phyloP scores from a whole-genome alignment of 2,329 filamentous ascomycete species.

The Dendrostoma leiphaemia region DNA sequence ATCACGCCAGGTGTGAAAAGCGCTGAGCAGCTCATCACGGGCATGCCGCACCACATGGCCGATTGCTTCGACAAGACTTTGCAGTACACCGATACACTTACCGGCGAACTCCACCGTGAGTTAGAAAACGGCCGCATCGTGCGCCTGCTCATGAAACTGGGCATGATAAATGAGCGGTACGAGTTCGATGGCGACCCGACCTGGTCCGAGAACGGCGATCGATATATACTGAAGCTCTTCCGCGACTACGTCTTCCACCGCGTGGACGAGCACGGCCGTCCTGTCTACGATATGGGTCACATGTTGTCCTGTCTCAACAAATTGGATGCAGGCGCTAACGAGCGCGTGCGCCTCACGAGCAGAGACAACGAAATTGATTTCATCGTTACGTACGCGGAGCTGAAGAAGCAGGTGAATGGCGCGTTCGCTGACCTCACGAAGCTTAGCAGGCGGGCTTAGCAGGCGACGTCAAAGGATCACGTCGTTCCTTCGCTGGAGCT shows the following conservation, averaged over 20 bases:
- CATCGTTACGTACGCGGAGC: constrained; percentile 84
- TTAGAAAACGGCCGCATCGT: constrained; percentile 87
- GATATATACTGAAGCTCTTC: constrained; percentile 92
- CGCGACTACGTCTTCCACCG: constrained; percentile 97
- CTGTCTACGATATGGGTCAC: constrained; percentile 83
- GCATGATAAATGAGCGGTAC: constrained; percentile 83
- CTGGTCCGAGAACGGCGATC: constrained; percentile 91
- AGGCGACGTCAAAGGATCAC: too few relatives aligned
- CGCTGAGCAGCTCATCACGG: constrained; percentile 75
- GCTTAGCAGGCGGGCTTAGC: constrained; percentile 25
- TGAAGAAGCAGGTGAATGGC: constrained; percentile 64
- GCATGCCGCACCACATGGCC: constrained; percentile 75
- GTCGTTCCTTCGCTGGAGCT: too few relatives aligned
- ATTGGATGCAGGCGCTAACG: constrained; percentile 83
- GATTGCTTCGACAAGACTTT: constrained; percentile 73
- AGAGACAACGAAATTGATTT: constrained; percentile 89
- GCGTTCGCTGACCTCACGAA: constrained; percentile 60
- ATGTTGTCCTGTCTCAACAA: constrained; percentile 87
- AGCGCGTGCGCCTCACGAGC: constrained; percentile 81
- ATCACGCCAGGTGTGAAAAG: constrained; percentile 61
- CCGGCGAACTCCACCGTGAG: constrained; percentile 70
- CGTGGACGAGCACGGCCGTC: constrained; percentile 79
- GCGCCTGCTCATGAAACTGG: constrained; percentile 77
- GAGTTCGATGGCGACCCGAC: constrained; percentile 74
- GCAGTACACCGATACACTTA: constrained; percentile 75